A percentile compares a stretch with the other conserved stretches of the same genome.
phyloP scores from a whole-genome alignment of 345 rosid species.

The Brassica rapa region DNA sequence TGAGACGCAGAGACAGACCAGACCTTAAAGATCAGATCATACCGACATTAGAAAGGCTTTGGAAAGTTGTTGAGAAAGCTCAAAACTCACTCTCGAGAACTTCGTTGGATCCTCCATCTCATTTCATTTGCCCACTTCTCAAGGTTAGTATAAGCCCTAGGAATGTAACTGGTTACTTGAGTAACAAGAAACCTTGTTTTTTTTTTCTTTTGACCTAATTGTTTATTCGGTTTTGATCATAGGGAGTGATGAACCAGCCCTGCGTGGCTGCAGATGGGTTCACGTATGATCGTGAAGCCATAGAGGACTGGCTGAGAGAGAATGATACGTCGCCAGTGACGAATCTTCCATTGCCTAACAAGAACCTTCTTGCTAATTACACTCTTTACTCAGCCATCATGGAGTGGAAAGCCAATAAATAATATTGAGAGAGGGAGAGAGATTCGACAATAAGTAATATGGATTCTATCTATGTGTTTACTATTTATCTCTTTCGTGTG shows the following conservation, averaged over 20 bases:
- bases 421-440: constrained; percentile 18
- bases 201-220: neutral
- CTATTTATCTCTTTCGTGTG: neutral
- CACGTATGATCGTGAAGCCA: constrained; percentile 67
- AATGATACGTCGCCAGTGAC: constrained; percentile 73
- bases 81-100: constrained; percentile 33
- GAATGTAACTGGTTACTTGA: neutral
- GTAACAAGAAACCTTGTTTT: neutral
- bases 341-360: constrained; percentile 55
- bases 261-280: constrained; percentile 92
- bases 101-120: constrained; percentile 52
- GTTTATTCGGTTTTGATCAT: neutral
- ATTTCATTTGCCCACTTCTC: constrained; percentile 79
- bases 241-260: constrained; percentile 86
- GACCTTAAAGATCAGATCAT: constrained; percentile 44
- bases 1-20: constrained; percentile 21
- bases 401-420: constrained; percentile 68
- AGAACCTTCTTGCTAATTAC: constrained; percentile 71
- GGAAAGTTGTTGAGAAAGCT: constrained; percentile 49
- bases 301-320: constrained; percentile 67
- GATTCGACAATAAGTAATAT: neutral
- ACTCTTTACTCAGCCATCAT: constrained; percentile 67
- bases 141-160: constrained; percentile 48
- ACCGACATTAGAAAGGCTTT: constrained; percentile 68
- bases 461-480: constrained; percentile 11